Evolutionary conservation across 1,139 yeast genomes (phyloP).

Genomic region (Eremothecium coryli): DNA sequence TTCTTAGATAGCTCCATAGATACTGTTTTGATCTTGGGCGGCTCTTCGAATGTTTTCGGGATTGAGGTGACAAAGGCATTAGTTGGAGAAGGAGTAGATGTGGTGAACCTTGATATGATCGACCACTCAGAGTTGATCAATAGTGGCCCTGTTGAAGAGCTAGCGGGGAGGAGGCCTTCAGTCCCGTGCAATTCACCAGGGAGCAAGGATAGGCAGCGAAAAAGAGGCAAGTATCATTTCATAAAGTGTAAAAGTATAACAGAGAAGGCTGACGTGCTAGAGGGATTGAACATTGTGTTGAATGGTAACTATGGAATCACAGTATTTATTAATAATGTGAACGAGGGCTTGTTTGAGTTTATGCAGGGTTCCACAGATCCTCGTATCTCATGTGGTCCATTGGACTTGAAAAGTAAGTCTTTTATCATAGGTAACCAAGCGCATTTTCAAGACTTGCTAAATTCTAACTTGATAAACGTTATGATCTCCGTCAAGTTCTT

Average conservation of each 20-base stretch:
- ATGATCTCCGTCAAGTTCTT: constrained; percentile 20
- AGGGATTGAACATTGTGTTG: constrained; percentile 10
- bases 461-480: constrained; percentile 17
- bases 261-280: constrained; percentile 7
- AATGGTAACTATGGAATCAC: constrained; percentile 9
- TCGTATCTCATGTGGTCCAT: not conserved
- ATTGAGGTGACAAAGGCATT: constrained; percentile 8
- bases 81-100: constrained; percentile 7
- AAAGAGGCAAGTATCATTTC: constrained; percentile 10
- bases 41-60: constrained; percentile 13
- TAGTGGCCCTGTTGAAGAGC: not conserved
- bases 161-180: not conserved
- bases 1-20: constrained; percentile 8
- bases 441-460: constrained; percentile 10
- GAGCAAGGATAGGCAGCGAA: too few species aligned
- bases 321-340: constrained; percentile 19
- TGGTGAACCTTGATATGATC: constrained; percentile 10
- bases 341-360: constrained; percentile 11
- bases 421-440: constrained; percentile 6
- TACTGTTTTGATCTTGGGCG: constrained; percentile 15
- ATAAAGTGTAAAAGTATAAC: constrained; percentile 13
- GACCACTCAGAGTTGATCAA: not conserved
- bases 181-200: too few species aligned
- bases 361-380: not conserved
- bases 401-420: constrained; percentile 2